Conservation (phyloP, 2,329 filamentous ascomycete genomes). For the Verruconis gallopava region DNA sequence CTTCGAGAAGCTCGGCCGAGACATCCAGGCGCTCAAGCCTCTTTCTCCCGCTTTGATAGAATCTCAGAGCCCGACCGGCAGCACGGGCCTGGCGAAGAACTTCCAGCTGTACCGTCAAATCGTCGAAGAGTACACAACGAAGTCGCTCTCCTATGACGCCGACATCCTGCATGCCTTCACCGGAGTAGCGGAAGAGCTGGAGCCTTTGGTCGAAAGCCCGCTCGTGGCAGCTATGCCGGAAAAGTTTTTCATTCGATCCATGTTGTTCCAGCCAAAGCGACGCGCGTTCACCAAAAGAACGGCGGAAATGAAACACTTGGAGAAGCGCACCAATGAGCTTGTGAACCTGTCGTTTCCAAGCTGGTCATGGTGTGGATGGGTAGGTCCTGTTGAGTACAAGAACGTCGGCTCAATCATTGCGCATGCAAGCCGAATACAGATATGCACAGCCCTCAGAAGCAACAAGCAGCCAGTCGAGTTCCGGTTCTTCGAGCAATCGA, state of each 20-base stretch:
- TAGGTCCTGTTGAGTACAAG: background rate
- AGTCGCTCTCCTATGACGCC: background rate
- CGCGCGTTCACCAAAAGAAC: background rate
- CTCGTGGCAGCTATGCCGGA: background rate
- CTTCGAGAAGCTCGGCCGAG: background rate
- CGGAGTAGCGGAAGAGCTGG: background rate
- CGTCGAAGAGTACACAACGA: background rate
- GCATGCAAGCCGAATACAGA: background rate
- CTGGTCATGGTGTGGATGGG: background rate
- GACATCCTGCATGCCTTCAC: conserved; percentile 1
- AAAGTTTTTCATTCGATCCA: background rate
- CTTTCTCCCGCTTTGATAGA: background rate
- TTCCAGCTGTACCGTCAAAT: background rate
- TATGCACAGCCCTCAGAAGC: background rate
- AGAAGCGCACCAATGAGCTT: background rate
- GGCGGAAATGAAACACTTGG: background rate
- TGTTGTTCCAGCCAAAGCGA: background rate
- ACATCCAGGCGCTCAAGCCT: background rate
- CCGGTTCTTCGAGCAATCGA: background rate
- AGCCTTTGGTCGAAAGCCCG: background rate
- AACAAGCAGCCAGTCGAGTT: background rate
- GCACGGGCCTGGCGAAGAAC: background rate
- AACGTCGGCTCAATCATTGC: background rate
- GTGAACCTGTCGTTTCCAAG: background rate
- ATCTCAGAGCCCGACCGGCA: background rate